Conservation (phyloP, 768 basidiomycete species). For the Glaciozyma martinii region DNA sequence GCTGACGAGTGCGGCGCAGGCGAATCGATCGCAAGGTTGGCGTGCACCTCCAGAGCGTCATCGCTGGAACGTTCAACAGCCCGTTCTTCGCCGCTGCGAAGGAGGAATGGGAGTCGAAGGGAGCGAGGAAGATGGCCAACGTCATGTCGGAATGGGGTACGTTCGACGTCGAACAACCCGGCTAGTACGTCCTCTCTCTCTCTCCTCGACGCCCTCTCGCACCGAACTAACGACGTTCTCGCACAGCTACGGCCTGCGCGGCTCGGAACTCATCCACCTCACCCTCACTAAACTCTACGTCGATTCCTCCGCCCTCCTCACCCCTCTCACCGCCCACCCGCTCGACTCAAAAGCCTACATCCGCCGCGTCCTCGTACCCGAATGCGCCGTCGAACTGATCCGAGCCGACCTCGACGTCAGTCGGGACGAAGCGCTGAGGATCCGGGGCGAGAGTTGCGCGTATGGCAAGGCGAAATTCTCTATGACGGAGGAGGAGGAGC, state of each 20-base stretch:
- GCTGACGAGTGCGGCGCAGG: background rate
- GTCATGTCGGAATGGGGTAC: constrained; percentile 65
- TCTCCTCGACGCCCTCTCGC: background rate
- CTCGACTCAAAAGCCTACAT: constrained; percentile 68
- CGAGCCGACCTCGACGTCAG: constrained; percentile 52
- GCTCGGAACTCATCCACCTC: constrained; percentile 69
- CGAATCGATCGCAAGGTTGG: constrained; percentile 11
- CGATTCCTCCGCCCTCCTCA: constrained; percentile 43
- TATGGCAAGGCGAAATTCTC: constrained; percentile 67
- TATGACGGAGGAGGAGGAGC: constrained; percentile 2
- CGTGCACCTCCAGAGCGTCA: constrained; percentile 6
- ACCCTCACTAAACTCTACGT: constrained; percentile 65
- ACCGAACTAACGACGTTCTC: background rate
- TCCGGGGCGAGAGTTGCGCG: constrained; percentile 63
- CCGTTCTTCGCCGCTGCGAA: constrained; percentile 34
- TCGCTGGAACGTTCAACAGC: background rate
- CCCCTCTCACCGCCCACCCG: constrained; percentile 44
- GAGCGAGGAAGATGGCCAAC: constrained; percentile 57
- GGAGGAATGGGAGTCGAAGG: constrained; percentile 47
- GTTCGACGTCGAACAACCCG: constrained; percentile 75
- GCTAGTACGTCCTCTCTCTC: constrained; percentile 58
- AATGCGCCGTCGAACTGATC: constrained; percentile 72
- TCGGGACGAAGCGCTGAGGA: constrained; percentile 49
- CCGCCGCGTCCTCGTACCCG: constrained; percentile 78
- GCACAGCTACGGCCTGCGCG: constrained; percentile 72